phyloP scores from a whole-genome alignment of 768 basidiomycete species.

The Suillus sp. region DNA sequence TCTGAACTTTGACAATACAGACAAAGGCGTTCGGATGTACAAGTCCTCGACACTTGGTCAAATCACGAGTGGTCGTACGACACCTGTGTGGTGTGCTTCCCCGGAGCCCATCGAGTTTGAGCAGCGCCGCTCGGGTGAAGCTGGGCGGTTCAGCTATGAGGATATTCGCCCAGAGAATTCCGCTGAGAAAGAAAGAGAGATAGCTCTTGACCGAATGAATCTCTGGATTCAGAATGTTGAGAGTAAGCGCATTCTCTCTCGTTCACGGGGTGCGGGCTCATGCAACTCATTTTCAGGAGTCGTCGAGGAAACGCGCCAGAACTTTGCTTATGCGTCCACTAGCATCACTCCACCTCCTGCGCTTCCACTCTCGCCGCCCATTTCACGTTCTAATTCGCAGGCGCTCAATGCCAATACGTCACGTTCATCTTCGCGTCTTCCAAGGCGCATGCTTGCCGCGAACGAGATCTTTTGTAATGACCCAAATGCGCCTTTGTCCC shows the following conservation, averaged over 20 bases:
- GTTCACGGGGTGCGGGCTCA: slow-evolving; percentile 11
- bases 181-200: slow-evolving; percentile 24
- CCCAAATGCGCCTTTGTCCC: slow-evolving; percentile 25
- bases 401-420: slow-evolving; percentile 18
- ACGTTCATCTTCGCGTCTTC: slow-evolving; percentile 50
- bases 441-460: slow-evolving; percentile 63
- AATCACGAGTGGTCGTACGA: slow-evolving; percentile 32
- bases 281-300: slow-evolving; percentile 53
- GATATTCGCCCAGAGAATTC: slow-evolving; percentile 29
- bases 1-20: slow-evolving; percentile 35
- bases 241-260: slow-evolving; percentile 50
- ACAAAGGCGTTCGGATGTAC: slow-evolving; percentile 67
- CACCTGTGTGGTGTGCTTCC: slow-evolving; percentile 33
- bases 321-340: slow-evolving; percentile 54
- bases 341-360: slow-evolving; percentile 54
- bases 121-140: slow-evolving; percentile 34
- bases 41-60: slow-evolving; percentile 61
- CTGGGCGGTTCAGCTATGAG: slow-evolving; percentile 38
- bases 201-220: slow-evolving; percentile 64
- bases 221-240: slow-evolving; percentile 85
- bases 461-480: slow-evolving; percentile 63
- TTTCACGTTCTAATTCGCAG: slow-evolving; percentile 51
- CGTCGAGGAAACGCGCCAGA: slow-evolving; percentile 77
- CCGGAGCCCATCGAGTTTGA: slow-evolving; percentile 35
- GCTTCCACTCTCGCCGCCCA: slow-evolving; percentile 57